Conservation (phyloP, 352 stramenopile genomes). For the Sclerospora graminicola region DNA sequence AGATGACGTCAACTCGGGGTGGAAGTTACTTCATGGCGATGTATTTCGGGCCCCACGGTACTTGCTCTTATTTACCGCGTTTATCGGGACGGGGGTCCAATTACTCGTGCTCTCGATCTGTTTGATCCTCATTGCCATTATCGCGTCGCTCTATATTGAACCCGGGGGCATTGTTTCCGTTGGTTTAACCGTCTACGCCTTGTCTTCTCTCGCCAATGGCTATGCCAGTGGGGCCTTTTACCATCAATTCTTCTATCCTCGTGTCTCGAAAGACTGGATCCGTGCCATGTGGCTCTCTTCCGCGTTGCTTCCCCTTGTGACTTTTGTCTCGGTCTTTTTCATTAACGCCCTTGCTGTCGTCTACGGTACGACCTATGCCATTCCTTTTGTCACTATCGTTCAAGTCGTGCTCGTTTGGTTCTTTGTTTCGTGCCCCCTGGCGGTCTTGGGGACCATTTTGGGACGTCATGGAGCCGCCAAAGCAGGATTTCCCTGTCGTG, state of each 20-base stretch:
- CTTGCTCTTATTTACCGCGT: conserved; percentile 91
- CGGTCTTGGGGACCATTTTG: conserved; percentile 94
- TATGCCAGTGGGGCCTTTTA: conserved; percentile 86
- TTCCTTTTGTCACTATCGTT: conserved; percentile 79
- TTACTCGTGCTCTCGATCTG: conserved; percentile 89
- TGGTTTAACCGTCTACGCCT: conserved; percentile 91
- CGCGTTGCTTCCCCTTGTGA: conserved; percentile 56
- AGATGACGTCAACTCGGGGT: conserved; percentile 84
- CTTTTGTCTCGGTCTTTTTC: conserved; percentile 82
- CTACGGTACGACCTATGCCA: conserved; percentile 81
- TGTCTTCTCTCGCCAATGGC: conserved; percentile 87
- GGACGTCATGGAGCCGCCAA: conserved; percentile 90
- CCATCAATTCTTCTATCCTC: conserved; percentile 88
- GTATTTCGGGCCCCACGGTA: conserved; percentile 90
- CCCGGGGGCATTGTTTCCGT: conserved; percentile 92
- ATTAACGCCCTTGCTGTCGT: conserved; percentile 78
- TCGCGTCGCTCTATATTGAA: conserved; percentile 93
- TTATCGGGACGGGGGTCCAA: conserved; percentile 94
- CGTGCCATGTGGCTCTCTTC: conserved; percentile 81
- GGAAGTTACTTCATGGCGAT: conserved; percentile 95
- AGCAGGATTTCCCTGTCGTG: conserved; percentile 80
- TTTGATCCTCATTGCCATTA: conserved; percentile 94
- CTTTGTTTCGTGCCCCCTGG: conserved; percentile 94
- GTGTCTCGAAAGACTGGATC: conserved; percentile 87
- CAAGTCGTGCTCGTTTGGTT: conserved; percentile 95